Evolutionary conservation across 2,329 filamentous ascomycete species (phyloP).

Genomic region (Hypoxylon sp.): DNA sequence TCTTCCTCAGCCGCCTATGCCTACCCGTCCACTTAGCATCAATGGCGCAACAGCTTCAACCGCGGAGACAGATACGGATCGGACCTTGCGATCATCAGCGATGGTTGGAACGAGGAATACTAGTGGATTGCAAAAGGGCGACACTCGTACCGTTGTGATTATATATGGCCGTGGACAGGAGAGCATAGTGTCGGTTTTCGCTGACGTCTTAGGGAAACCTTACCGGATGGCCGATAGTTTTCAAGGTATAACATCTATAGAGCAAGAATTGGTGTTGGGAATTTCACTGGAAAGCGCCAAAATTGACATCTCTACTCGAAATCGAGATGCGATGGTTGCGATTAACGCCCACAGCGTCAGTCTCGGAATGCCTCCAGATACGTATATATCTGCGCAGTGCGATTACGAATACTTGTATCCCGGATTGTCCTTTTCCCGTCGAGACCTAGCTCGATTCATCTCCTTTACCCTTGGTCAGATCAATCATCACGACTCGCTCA

Average conservation of each 20-base stretch:
- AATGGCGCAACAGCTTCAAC: conserved; percentile 49
- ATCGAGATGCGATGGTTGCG: conserved; percentile 72
- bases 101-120: conserved; percentile 60
- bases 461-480: conserved; percentile 85
- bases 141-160: conserved; percentile 74
- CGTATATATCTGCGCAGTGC: conserved; percentile 75
- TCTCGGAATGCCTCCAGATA: conserved; percentile 77
- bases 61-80: conserved; percentile 50
- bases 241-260: conserved; percentile 66
- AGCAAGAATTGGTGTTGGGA: conserved; percentile 77
- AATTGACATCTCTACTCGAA: conserved; percentile 69
- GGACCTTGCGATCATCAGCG: conserved; percentile 40
- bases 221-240: conserved; percentile 72
- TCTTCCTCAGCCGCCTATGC: conserved; percentile 65
- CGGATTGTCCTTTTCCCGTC: conserved; percentile 77
- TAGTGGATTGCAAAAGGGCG: conserved; percentile 66
- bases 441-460: conserved; percentile 83
- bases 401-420: conserved; percentile 92
- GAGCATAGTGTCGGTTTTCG: conserved; percentile 80
- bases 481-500: conserved; percentile 81
- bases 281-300: conserved; percentile 71
- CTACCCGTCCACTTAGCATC: conserved; percentile 60
- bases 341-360: conserved; percentile 85
- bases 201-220: conserved; percentile 83
- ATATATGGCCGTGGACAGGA: conserved; percentile 81